Conservation (phyloP, 352 stramenopile species). For the Globisporangium sylvaticum region DNA sequence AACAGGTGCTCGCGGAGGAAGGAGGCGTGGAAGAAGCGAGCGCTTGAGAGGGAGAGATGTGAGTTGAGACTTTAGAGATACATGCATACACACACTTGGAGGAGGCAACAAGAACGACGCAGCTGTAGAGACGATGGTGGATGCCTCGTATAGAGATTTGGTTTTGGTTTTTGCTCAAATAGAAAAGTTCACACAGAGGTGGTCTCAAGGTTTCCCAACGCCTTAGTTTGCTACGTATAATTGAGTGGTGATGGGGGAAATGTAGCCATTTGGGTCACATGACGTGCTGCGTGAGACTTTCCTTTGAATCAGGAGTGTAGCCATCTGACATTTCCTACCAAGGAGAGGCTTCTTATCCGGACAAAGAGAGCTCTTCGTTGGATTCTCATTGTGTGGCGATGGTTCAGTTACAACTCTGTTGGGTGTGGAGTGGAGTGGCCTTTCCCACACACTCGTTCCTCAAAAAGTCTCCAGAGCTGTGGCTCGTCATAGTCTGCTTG, state of each 20-base stretch:
- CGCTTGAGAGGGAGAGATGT: not conserved
- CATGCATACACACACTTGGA: not conserved
- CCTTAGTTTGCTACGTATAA: not conserved
- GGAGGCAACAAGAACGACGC: not conserved
- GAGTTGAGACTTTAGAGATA: not conserved
- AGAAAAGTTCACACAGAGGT: not conserved
- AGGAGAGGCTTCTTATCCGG: too few species aligned
- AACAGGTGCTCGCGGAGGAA: constrained; percentile 57
- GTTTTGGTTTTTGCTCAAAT: not conserved
- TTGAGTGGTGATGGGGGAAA: not conserved
- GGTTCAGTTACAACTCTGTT: too few species aligned
- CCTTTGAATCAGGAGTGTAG: too few species aligned
- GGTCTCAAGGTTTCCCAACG: not conserved
- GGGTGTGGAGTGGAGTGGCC: too few species aligned
- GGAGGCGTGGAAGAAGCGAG: not conserved
- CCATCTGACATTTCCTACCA: too few species aligned
- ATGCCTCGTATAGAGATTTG: not conserved
- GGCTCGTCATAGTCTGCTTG: too few species aligned
- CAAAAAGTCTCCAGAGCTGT: too few species aligned
- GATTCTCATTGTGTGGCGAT: too few species aligned
- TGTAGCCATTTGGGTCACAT: too few species aligned
- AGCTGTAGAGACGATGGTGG: not conserved
- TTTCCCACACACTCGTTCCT: too few species aligned
- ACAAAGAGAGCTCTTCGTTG: too few species aligned
- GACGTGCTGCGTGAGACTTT: too few species aligned